Base-by-base conservation (phyloP, 371 early-diverging fungal genomes). In the Mortierella sp. region DNA sequence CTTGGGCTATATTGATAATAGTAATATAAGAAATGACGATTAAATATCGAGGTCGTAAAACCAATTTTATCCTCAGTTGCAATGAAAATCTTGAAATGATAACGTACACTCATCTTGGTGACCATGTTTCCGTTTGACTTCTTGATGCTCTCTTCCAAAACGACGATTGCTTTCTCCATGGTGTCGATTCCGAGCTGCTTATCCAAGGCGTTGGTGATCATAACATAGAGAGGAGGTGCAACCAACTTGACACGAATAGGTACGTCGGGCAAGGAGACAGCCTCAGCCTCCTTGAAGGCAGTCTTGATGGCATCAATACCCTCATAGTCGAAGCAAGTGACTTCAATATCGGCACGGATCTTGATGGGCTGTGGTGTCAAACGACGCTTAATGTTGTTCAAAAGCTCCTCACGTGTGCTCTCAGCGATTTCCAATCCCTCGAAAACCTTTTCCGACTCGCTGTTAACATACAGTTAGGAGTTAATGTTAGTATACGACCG, bases 231-330 rank as follows among this genome's bases (percentile, higher is more conserved):
- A 32, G 99, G 99, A 47, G 99, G 98, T 3, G 98, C 98, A 54
- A 97, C 94, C 70, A 97, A 88, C 79, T 89, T 91, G 65, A 87
- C 84, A 65, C 86, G 74, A 86, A 99, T 93, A 43, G 93, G 91
- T 5, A 95, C 94, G 22, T 93, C 92, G 40, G 93, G 93, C 14
- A 94, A 94, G 30, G 97, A 96, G 68, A 91, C 88, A 18, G 88
- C 93, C 87, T 98, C 96, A 68, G 97, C 98, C 54, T 97, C 96
- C 79, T 85, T 87, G 73, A 99, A 89, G 2, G 99, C 98, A 40
- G 90, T 89, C 84, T 97, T 97, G 83, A 99, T 96, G 52, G 98
- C 98, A 83, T 96, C 96, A 26, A 99, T 96, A 73, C 99, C 99
- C 84, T 98, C 96, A 80, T 96, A 95, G 77, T 95, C 95, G 73